Conservation (phyloP, 257 asterid species). For the Solanum pimpinellifolium region DNA sequence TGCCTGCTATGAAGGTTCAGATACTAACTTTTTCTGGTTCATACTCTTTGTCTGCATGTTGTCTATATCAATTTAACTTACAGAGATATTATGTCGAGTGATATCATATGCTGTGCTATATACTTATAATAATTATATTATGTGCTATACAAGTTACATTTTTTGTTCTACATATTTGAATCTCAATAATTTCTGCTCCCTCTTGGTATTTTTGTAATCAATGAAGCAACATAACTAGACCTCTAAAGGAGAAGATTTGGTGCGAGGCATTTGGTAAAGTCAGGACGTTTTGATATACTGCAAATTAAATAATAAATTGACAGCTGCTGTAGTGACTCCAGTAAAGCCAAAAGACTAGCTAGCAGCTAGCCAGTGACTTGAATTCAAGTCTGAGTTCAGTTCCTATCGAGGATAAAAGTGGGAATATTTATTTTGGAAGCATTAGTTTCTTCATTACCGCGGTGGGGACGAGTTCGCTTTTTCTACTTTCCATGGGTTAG, state of each 20-base stretch:
- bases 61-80: background rate
- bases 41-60: background rate
- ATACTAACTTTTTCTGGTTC: background rate
- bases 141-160: background rate
- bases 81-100: background rate
- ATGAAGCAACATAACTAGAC: background rate
- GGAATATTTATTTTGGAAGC: background rate
- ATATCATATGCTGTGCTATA: background rate
- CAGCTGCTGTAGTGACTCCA: background rate
- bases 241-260: background rate
- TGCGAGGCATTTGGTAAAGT: background rate
- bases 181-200: background rate
- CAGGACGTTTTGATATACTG: background rate
- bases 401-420: background rate
- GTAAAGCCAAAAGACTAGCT: background rate
- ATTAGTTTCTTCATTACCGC: background rate
- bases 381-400: background rate
- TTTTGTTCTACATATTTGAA: background rate
- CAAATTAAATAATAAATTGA: background rate
- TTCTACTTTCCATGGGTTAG: background rate
- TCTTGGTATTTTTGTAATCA: background rate
- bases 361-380: background rate
- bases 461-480: background rate
- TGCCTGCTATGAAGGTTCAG: slow-evolving; percentile 3
- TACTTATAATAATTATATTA: background rate